These are phyloP conservation scores for Drosera capensis DNA, from an alignment of 148 eudicot species.

Conservation along the genomic window DNA sequence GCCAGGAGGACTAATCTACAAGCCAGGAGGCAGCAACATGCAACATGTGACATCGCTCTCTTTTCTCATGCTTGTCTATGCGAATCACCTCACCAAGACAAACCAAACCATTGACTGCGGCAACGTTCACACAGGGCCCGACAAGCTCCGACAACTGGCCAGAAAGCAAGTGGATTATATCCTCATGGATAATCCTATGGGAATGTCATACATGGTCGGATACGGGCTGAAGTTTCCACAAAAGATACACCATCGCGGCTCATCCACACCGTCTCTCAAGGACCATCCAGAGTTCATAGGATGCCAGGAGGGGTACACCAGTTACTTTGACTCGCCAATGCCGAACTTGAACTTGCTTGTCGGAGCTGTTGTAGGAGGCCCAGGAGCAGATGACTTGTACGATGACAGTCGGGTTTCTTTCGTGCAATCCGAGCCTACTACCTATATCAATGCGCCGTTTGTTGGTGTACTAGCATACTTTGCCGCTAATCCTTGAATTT, in stretches of 20 bases:
- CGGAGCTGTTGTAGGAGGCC: constrained; percentile 92
- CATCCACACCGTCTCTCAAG: constrained; percentile 55
- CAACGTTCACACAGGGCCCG: constrained; percentile 22
- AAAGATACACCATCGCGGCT: constrained; percentile 75
- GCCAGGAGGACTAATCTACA: constrained; percentile 78
- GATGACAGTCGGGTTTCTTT: constrained; percentile 68
- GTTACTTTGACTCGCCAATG: constrained; percentile 43
- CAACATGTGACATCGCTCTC: constrained; percentile 76
- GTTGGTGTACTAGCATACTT: constrained; percentile 86
- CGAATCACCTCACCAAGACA: constrained; percentile 46
- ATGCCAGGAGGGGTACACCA: constrained; percentile 69
- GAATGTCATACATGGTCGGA: constrained; percentile 88
- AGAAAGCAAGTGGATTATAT: constrained; percentile 73
- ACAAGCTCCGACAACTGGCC: constrained; percentile 40
- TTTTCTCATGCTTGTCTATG: constrained; percentile 62
- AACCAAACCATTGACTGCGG: constrained; percentile 40
- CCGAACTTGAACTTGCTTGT: constrained; percentile 63
- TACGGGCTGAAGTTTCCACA: constrained; percentile 51
- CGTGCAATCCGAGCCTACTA: constrained; percentile 74
- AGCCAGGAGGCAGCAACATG: constrained; percentile 77
- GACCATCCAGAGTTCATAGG: constrained; percentile 47
- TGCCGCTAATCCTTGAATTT: constrained; percentile 46
- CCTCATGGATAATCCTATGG: constrained; percentile 77
- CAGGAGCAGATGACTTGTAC: constrained; percentile 55
- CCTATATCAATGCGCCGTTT: constrained; percentile 90